Conservation (phyloP, 139 green algal genomes). For the Chlamydomonas asymmetrica region DNA sequence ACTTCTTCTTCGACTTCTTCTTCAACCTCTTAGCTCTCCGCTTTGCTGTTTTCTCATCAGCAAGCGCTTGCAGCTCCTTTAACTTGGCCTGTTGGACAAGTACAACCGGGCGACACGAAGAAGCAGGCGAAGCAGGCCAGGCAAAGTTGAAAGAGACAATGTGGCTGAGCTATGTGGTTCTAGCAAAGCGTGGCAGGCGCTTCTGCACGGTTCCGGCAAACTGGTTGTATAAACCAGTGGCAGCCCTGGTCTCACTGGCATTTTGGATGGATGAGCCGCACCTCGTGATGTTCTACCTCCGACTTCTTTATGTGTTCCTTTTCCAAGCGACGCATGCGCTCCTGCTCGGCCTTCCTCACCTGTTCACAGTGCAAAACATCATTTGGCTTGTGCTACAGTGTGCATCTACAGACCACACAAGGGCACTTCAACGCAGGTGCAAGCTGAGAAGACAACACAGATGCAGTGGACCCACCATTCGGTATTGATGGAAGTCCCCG, state of each 20-base stretch:
- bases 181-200: too few relatives aligned
- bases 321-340: constrained; percentile 57
- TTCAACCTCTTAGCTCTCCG: constrained; percentile 67
- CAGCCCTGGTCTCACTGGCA: not conserved
- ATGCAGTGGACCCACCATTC: constrained; percentile 43
- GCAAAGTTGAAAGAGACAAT: not conserved
- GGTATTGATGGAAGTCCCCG: constrained; percentile 90
- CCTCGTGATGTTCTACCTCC: constrained; percentile 36
- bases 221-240: not conserved
- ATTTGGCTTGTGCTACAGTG: not conserved
- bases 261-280: not conserved
- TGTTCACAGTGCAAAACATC: constrained; percentile 19
- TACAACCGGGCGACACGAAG: not conserved
- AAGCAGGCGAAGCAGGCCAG: not conserved
- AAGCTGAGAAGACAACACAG: not conserved
- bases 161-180: not conserved
- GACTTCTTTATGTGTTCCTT: constrained; percentile 35
- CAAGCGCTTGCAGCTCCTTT: constrained; percentile 25
- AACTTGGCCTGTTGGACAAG: constrained; percentile 30
- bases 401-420: not conserved
- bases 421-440: not conserved
- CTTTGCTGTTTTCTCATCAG: constrained; percentile 65
- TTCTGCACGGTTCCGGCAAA: not conserved
- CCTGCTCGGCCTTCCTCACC: constrained; percentile 66
- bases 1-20: constrained; percentile 59